These are phyloP conservation scores for Penicillium subrubescens DNA, from an alignment of 495 filamentous ascomycete genomes.

Conservation along the genomic window DNA sequence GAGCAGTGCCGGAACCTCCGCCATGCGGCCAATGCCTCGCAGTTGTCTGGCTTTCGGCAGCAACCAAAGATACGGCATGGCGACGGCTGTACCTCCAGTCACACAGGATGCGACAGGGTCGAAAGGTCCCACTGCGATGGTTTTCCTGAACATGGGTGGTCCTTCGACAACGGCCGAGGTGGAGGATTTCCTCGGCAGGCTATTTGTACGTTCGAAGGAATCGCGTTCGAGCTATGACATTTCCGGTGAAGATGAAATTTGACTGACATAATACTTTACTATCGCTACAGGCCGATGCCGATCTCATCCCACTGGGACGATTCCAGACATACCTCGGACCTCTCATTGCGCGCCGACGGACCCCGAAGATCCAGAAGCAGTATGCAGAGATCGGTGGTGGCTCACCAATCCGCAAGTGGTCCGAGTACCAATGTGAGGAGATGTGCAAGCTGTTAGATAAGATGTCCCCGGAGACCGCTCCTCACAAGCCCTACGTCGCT, in stretches of 20 bases:
- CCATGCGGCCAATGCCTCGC: slow-evolving; percentile 26
- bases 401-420: slow-evolving; percentile 97
- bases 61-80: slow-evolving; percentile 45
- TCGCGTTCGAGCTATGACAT: background rate
- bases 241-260: background rate
- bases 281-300: slow-evolving; percentile 72
- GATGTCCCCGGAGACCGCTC: slow-evolving; percentile 87
- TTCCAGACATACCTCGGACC: slow-evolving; percentile 90
- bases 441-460: slow-evolving; percentile 96
- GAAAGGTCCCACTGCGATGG: slow-evolving; percentile 86
- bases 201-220: slow-evolving; percentile 68
- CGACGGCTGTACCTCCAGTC: slow-evolving; percentile 72
- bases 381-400: slow-evolving; percentile 95
- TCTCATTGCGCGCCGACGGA: slow-evolving; percentile 80
- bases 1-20: slow-evolving; percentile 22
- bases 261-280: background rate
- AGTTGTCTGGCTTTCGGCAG: slow-evolving; percentile 29
- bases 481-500: slow-evolving; percentile 98
- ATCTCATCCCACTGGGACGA: slow-evolving; percentile 93
- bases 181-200: slow-evolving; percentile 82
- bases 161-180: slow-evolving; percentile 89
- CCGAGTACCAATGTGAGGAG: slow-evolving; percentile 85
- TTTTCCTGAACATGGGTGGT: slow-evolving; percentile 99
- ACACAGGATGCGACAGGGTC: slow-evolving; percentile 66
- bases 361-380: slow-evolving; percentile 93